These are phyloP conservation scores for Termitomyces sp. DNA, from an alignment of 768 basidiomycete species.

Conservation along the genomic window DNA sequence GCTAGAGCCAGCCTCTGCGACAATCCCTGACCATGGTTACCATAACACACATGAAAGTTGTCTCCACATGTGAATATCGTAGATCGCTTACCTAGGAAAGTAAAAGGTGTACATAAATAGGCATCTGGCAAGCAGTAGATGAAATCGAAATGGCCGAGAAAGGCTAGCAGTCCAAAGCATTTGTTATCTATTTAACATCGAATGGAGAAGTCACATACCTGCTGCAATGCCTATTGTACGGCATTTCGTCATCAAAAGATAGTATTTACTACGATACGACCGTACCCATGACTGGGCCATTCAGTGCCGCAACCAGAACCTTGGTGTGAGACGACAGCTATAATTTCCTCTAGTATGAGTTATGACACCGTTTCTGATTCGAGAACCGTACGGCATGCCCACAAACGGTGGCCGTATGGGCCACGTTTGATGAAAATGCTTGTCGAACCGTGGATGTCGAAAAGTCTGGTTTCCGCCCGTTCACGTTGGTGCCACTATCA, in stretches of 20 bases:
- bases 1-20: constrained; percentile 65
- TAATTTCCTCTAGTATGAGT: background rate
- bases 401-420: constrained; percentile 51
- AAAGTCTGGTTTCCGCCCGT: constrained; percentile 15
- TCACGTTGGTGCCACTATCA: constrained; percentile 55
- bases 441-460: constrained; percentile 32
- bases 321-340: constrained; percentile 68
- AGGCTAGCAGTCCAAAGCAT: constrained; percentile 28
- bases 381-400: constrained; percentile 49
- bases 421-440: constrained; percentile 38
- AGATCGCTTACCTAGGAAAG: constrained; percentile 40
- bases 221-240: constrained; percentile 52
- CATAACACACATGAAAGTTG: background rate
- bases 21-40: constrained; percentile 38
- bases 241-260: background rate
- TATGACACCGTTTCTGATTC: background rate
- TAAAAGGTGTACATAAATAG: constrained; percentile 64
- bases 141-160: constrained; percentile 71
- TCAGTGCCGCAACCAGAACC: constrained; percentile 62
- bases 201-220: constrained; percentile 27
- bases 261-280: background rate
- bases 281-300: constrained; percentile 73
- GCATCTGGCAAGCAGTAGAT: constrained; percentile 57
- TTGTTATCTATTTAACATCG: background rate
- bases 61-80: constrained; percentile 18